These are phyloP conservation scores for Yarrowia sp. DNA, from an alignment of 805 yeast genomes.

Conservation along the genomic window DNA sequence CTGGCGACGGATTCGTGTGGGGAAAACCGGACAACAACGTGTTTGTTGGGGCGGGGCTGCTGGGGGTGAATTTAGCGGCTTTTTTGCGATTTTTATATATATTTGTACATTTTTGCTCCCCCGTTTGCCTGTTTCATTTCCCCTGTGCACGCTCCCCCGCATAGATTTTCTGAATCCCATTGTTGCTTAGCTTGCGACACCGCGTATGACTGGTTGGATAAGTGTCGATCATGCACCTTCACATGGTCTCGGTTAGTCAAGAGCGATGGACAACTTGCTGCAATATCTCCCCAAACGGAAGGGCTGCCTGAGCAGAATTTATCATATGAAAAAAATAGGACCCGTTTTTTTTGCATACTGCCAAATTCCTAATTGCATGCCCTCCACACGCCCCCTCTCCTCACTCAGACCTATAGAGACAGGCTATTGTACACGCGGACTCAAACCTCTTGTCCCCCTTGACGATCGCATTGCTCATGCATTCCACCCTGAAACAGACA, in stretches of 20 bases:
- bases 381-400: not conserved
- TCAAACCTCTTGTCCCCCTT: slow-evolving; percentile 10
- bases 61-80: not conserved
- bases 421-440: not conserved
- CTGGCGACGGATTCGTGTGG: not conserved
- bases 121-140: slow-evolving; percentile 16
- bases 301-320: not conserved
- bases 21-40: not conserved
- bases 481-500: slow-evolving; percentile 25
- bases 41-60: too few relatives aligned
- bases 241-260: not conserved
- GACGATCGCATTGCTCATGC: slow-evolving; percentile 20
- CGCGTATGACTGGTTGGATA: slow-evolving; percentile 19
- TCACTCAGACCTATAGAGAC: not conserved
- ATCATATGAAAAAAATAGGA: too few relatives aligned
- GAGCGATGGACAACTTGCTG: not conserved
- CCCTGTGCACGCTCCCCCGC: slow-evolving; percentile 15
- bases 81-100: not conserved
- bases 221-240: slow-evolving; percentile 19
- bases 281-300: not conserved
- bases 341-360: not conserved
- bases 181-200: slow-evolving; percentile 17
- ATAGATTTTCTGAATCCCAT: slow-evolving; percentile 1
- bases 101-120: not conserved
- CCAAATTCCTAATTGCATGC: too few relatives aligned